phyloP scores from a whole-genome alignment of 768 basidiomycete species.

The Mycena capillaripes region DNA sequence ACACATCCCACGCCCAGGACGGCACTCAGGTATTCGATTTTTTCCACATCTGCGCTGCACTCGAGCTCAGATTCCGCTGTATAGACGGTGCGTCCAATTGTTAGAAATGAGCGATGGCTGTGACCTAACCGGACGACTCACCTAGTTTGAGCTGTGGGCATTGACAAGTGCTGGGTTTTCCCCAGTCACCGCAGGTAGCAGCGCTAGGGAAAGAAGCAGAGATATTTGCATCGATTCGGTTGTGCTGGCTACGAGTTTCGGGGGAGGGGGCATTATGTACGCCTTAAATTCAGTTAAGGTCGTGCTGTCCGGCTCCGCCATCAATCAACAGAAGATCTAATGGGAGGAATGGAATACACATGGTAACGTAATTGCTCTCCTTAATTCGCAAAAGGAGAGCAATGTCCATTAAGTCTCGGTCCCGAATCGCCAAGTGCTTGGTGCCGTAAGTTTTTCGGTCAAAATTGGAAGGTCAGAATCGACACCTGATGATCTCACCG shows the following conservation, averaged over 20 bases:
- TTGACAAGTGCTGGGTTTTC: background rate
- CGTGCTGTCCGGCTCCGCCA: background rate
- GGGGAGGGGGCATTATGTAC: background rate
- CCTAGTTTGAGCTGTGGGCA: background rate
- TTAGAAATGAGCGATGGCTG: background rate
- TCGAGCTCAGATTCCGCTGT: background rate
- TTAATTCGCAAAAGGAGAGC: background rate
- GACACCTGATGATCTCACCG: too few species aligned
- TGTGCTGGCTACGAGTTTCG: background rate
- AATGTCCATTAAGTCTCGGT: background rate
- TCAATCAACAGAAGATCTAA: background rate
- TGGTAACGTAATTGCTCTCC: background rate
- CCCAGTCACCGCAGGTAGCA: background rate
- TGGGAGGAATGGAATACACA: background rate
- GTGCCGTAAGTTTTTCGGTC: background rate
- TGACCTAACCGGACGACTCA: background rate
- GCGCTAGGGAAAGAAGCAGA: background rate
- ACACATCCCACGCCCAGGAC: constrained; percentile 5
- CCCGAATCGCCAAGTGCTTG: background rate
- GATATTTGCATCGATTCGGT: background rate
- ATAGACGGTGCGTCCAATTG: background rate
- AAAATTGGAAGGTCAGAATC: background rate
- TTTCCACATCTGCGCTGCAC: background rate
- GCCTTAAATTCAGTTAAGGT: background rate
- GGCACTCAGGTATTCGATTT: background rate